Conservation (phyloP, 2,329 filamentous ascomycete species). For the Simplicillium aogashimaense region DNA sequence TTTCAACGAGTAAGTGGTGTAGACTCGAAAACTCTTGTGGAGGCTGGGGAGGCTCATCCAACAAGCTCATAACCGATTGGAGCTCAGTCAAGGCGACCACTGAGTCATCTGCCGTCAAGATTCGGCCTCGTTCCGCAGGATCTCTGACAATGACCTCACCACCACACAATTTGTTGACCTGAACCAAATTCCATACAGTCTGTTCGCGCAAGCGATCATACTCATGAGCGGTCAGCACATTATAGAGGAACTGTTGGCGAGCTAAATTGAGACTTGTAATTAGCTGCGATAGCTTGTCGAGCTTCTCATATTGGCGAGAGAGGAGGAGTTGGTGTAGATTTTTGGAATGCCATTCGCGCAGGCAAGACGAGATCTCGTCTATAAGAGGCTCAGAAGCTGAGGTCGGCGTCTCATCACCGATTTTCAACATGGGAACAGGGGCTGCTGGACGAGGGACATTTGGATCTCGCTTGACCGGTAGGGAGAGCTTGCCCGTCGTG, state of each 20-base stretch:
- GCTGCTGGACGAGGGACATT: conserved; percentile 70
- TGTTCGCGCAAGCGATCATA: conserved; percentile 72
- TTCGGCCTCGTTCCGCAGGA: conserved; percentile 69
- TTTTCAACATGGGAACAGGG: conserved; percentile 93
- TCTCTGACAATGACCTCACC: conserved; percentile 94
- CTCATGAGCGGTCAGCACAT: conserved; percentile 82
- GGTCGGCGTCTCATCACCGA: conserved; percentile 92
- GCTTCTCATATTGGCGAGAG: conserved; percentile 65
- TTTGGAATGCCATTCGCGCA: conserved; percentile 97
- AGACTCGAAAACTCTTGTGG: conserved; percentile 59
- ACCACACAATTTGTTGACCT: conserved; percentile 86
- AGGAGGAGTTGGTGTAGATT: conserved; percentile 89
- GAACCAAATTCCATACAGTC: conserved; percentile 91
- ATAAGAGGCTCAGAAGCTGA: conserved; percentile 84
- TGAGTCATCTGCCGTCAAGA: conserved; percentile 86
- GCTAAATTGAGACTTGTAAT: conserved; percentile 77
- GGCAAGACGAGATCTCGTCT: conserved; percentile 92
- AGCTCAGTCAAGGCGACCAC: conserved; percentile 83
- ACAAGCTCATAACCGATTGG: conserved; percentile 91
- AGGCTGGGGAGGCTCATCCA: conserved; percentile 69
- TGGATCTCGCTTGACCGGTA: conserved; percentile 49
- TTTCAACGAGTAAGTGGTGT: conserved; percentile 74
- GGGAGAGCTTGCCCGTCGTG: conserved; percentile 30
- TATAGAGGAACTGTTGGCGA: conserved; percentile 83
- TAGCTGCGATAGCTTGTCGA: conserved; percentile 74